Conservation (phyloP, 2,329 filamentous ascomycete genomes). For the Juglanconis sp. region DNA sequence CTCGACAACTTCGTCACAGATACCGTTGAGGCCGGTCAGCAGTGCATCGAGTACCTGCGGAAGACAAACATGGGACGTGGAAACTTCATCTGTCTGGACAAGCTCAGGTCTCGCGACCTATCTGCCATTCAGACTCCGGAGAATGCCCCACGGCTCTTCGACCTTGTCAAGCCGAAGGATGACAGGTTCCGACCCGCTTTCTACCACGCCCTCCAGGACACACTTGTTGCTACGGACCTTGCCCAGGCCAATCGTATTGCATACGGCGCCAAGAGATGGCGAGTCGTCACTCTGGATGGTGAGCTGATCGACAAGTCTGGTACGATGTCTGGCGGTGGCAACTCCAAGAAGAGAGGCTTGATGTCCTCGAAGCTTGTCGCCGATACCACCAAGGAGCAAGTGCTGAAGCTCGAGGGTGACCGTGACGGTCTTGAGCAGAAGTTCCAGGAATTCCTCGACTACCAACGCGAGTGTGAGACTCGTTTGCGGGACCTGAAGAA, state of each 20-base stretch:
- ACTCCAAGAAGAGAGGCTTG: conserved; percentile 80
- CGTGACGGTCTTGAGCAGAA: conserved; percentile 80
- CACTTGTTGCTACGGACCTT: conserved; percentile 85
- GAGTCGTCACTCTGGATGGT: conserved; percentile 91
- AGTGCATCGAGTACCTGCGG: conserved; percentile 94
- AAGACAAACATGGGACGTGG: conserved; percentile 97
- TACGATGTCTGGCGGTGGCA: conserved; percentile 97
- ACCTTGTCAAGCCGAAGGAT: conserved; percentile 85
- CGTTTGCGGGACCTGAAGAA: conserved; percentile 69
- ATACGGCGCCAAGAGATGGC: conserved; percentile 89
- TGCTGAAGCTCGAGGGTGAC: conserved; percentile 80
- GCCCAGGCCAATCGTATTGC: conserved; percentile 97
- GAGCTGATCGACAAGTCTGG: conserved; percentile 97
- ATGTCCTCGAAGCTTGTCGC: conserved; percentile 97
- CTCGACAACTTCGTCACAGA: conserved; percentile 97
- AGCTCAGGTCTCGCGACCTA: conserved; percentile 74
- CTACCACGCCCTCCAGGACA: conserved; percentile 93
- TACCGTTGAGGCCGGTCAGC: conserved; percentile 90
- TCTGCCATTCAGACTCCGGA: conserved; percentile 83
- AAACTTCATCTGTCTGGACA: conserved; percentile 95
- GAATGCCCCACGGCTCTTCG: conserved; percentile 86
- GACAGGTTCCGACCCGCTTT: conserved; percentile 86
- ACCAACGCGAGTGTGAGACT: conserved; percentile 75
- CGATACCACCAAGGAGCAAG: conserved; percentile 83
- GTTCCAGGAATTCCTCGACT: conserved; percentile 80